phyloP scores from a whole-genome alignment of 2,329 filamentous ascomycete species.

The Ceratocystis huliohia region DNA sequence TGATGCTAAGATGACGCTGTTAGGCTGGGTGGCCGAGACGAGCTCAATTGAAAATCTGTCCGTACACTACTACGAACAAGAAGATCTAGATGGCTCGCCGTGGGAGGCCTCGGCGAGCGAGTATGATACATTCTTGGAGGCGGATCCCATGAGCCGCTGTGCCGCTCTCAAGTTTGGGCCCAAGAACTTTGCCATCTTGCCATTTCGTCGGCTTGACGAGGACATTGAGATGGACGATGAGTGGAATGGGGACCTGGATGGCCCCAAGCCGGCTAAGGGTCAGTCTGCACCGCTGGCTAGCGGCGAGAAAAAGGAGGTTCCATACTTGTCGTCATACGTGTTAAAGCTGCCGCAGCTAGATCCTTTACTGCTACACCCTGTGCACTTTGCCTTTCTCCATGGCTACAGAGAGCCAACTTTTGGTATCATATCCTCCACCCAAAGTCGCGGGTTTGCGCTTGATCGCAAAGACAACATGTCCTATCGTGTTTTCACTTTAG shows the following conservation, averaged over 20 bases:
- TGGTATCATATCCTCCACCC: constrained; percentile 73
- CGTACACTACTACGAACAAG: constrained; percentile 96
- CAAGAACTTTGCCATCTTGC: constrained; percentile 81
- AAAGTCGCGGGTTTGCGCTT: constrained; percentile 60
- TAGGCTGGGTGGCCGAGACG: constrained; percentile 82
- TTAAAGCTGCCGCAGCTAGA: constrained; percentile 81
- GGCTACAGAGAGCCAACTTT: constrained; percentile 97
- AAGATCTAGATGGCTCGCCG: constrained; percentile 69
- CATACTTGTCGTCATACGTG: constrained; percentile 86
- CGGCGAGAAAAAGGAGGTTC: constrained; percentile 37
- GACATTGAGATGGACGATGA: constrained; percentile 77
- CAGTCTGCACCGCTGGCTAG: constrained; percentile 29
- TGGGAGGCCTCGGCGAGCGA: constrained; percentile 66
- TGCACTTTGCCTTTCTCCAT: constrained; percentile 85
- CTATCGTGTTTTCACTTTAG: constrained; percentile 91
- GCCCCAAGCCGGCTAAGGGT: constrained; percentile 42
- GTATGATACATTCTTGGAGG: constrained; percentile 68
- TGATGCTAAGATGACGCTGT: constrained; percentile 82
- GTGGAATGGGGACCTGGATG: constrained; percentile 72
- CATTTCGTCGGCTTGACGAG: constrained; percentile 75
- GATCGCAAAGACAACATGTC: constrained; percentile 74
- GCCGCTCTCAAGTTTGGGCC: constrained; percentile 86
- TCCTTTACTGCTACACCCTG: constrained; percentile 71
- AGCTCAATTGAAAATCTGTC: constrained; percentile 75
- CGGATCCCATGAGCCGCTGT: constrained; percentile 85